Evolutionary conservation across 2,329 filamentous ascomycete species (phyloP), one percentile per base, ranked within the genome.

Genomic region (Zelopaecilomyces penicillatus): DNA sequence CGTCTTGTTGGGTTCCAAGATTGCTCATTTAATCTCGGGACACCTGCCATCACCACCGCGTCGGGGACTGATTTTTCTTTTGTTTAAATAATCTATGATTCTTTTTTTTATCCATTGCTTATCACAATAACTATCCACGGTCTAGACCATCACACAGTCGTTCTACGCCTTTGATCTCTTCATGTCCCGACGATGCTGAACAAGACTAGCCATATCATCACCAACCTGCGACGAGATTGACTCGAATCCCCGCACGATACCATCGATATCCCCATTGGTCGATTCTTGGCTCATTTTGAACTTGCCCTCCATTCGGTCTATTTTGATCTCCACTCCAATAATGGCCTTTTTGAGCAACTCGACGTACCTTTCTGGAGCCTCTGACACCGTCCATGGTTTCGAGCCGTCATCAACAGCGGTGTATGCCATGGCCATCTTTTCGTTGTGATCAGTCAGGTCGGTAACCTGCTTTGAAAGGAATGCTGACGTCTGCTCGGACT

Each of bases 241-340:
- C 32, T 63, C 60, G 49, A 85, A 82, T 0, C 81, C 80, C 4
- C 72, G 54, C 6, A 80, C 62, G 0, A 83, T 73, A 1, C 81
- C 80, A 26, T 73, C 60, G 0, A 70, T 57, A 54, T 83, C 80
- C 0, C 68, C 76, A 2, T 57, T 54, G 0, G 57, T 45, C 66
- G 71, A 66, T 54, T 83, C 79, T 61, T 83, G 80, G 50, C 75
- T 82, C 80, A 82, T 81, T 65, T 84, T 83, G 51, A 75, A 80
- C 63, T 81, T 82, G 9, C 80, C 79, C 40, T 74, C 71, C 31
- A 83, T 56, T 5, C 68, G 56, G 1, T 71, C 67, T 45, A 83
- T 70, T 36, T 63, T 59, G 36, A 84, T 76, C 56, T 83, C 76
- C 10, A 83, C 69, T 0, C 80, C 79, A 30, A 82, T 70, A 37